A percentile compares a stretch with the other conserved stretches of the same genome.
These are phyloP conservation scores for Anthracocystis panici-leucophaei DNA, from an alignment of 1,284 basidiomycete genomes.

Conservation along the genomic window DNA sequence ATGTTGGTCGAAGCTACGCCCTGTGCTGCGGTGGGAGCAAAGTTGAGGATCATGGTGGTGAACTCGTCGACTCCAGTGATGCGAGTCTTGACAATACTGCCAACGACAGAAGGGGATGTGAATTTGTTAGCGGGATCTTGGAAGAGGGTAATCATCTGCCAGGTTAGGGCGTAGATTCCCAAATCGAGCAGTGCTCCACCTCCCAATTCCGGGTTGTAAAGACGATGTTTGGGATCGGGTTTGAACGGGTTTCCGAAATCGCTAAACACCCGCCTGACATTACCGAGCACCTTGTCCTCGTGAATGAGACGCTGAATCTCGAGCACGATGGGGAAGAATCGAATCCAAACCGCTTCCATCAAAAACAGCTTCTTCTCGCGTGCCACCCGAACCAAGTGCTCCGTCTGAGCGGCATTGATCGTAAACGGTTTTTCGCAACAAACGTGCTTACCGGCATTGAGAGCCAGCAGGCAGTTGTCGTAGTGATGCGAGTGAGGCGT, in stretches of 20 bases:
- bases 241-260: conserved; percentile 52
- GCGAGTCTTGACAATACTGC: conserved; percentile 78
- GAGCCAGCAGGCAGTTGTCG: conserved; percentile 79
- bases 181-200: conserved; percentile 86
- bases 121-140: conserved; percentile 73
- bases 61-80: conserved; percentile 83
- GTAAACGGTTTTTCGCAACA: conserved; percentile 71
- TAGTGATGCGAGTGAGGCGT: conserved; percentile 90
- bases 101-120: conserved; percentile 72
- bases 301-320: conserved; percentile 54
- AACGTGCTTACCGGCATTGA: conserved; percentile 85
- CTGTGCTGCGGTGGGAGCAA: conserved; percentile 71
- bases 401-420: conserved; percentile 71
- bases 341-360: conserved; percentile 63
- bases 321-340: conserved; percentile 57
- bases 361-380: conserved; percentile 70
- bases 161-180: conserved; percentile 70
- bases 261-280: conserved; percentile 42
- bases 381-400: conserved; percentile 79
- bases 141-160: conserved; percentile 57
- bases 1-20: conserved; percentile 52
- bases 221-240: conserved; percentile 76
- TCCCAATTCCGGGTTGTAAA: conserved; percentile 82
- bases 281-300: conserved; percentile 49
- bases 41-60: conserved; percentile 82